These are phyloP conservation scores for Penstemon davidsonii DNA, from an alignment of 257 asterid genomes.

Conservation along the genomic window DNA sequence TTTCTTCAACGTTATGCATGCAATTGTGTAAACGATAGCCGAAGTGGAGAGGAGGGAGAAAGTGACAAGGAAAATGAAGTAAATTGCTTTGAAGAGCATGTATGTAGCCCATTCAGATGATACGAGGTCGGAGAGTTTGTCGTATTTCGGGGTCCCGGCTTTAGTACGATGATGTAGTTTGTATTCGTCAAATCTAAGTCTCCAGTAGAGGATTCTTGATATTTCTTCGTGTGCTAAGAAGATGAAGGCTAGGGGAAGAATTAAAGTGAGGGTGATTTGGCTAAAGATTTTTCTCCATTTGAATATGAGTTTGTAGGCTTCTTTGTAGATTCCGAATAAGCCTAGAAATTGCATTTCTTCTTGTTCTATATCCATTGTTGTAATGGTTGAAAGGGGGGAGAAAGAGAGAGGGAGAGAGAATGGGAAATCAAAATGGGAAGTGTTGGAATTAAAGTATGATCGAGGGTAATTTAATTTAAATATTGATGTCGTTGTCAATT, in stretches of 20 bases:
- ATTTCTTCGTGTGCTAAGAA: conserved; percentile 50
- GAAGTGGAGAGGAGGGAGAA: conserved; percentile 68
- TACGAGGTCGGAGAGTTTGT: conserved; percentile 33
- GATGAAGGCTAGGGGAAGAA: conserved; percentile 63
- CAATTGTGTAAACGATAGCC: conserved; percentile 63
- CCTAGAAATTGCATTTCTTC: conserved; percentile 65
- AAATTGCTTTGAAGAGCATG: conserved; percentile 35
- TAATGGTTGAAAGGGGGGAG: not conserved
- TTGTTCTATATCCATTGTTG: conserved; percentile 62
- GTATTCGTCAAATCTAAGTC: conserved; percentile 31
- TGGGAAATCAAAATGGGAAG: too few species aligned
- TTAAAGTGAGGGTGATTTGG: conserved; percentile 55
- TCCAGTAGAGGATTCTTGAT: conserved; percentile 33
- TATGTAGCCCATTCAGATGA: conserved; percentile 39
- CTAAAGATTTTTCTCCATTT: conserved; percentile 47
- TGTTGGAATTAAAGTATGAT: too few species aligned
- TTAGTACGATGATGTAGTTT: conserved; percentile 13
- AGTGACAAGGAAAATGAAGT: conserved; percentile 38
- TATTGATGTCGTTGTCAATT: too few species aligned
- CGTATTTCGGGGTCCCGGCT: conserved; percentile 21
- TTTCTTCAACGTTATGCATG: conserved; percentile 42
- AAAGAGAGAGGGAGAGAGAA: too few species aligned
- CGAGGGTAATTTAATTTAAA: too few species aligned
- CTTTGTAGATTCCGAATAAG: conserved; percentile 47
- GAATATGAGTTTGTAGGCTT: conserved; percentile 53